Evolutionary conservation across 176 grass and related monocot species (phyloP).

Genomic region (Oryza nivara): DNA sequence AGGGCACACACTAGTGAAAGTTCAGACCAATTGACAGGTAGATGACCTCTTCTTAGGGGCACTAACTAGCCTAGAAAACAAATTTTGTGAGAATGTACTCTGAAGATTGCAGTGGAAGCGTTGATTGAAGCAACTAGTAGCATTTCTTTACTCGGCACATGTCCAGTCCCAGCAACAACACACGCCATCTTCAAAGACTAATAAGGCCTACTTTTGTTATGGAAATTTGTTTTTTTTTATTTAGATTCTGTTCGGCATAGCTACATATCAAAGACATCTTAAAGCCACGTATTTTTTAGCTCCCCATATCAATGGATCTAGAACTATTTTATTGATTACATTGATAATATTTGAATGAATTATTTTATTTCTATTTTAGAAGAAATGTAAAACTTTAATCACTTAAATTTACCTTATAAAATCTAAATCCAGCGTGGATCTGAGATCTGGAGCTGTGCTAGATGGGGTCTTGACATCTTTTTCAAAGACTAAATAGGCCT

Average conservation of each 20-base stretch:
- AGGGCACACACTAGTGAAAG: not conserved
- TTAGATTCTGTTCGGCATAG: no score
- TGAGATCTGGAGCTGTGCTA: no score
- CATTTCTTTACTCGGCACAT: not conserved
- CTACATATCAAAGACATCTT: no score
- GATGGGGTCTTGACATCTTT: no score
- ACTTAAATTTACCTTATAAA: no score
- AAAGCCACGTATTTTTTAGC: no score
- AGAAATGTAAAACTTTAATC: no score
- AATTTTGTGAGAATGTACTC: not conserved
- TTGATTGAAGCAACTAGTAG: not conserved
- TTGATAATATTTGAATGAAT: no score
- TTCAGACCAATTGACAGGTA: not conserved
- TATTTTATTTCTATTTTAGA: no score
- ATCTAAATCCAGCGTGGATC: no score
- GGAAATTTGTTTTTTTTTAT: not conserved
- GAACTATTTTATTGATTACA: no score
- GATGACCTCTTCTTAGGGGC: conserved; percentile 4
- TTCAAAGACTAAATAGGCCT: not conserved
- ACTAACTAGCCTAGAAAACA: not conserved
- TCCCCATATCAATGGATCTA: no score
- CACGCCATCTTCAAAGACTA: not conserved
- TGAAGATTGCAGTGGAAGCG: not conserved
- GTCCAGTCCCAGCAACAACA: not conserved
- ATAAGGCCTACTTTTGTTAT: not conserved